A percentile compares a stretch with the other conserved stretches of the same genome.
phyloP scores from a whole-genome alignment of 257 asterid species.

The Thymus quinquecostatus region DNA sequence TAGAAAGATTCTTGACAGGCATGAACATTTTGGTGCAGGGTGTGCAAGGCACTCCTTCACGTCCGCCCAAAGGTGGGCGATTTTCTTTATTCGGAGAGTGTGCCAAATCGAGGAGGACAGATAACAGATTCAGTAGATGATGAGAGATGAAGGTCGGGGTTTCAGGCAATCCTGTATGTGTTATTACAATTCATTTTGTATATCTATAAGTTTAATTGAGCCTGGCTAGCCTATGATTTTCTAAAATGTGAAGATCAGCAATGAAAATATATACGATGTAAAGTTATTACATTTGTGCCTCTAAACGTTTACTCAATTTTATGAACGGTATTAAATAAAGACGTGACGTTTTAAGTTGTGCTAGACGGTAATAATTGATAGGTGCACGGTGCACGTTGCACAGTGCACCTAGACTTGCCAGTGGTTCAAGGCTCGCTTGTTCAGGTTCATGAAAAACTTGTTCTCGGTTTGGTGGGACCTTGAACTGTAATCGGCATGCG shows the following conservation, averaged over 20 bases:
- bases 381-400: too few species aligned
- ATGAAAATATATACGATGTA: slow-evolving; percentile 36
- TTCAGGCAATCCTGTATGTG: slow-evolving; percentile 23
- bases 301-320: slow-evolving; percentile 30
- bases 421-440: too few species aligned
- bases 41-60: slow-evolving; percentile 60
- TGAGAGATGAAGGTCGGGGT: slow-evolving; percentile 15
- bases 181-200: slow-evolving; percentile 26
- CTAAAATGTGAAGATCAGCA: slow-evolving; percentile 9
- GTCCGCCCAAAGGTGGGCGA: slow-evolving; percentile 48
- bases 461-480: too few species aligned
- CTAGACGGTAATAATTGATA: background rate
- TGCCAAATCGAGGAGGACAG: slow-evolving; percentile 57
- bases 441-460: too few species aligned
- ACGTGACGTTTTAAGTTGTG: slow-evolving; percentile 15
- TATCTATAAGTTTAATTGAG: slow-evolving; percentile 34
- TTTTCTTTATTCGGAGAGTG: slow-evolving; percentile 85
- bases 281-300: slow-evolving; percentile 35
- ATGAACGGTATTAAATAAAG: slow-evolving; percentile 33
- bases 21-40: slow-evolving; percentile 37
- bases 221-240: slow-evolving; percentile 13
- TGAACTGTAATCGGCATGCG: too few species aligned
- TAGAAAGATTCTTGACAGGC: too few species aligned
- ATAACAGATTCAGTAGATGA: slow-evolving; percentile 50
- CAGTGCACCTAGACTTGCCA: too few species aligned